Evolutionary conservation across 2,329 filamentous ascomycete species (phyloP).

Genomic region (Pezicula carpinea): DNA sequence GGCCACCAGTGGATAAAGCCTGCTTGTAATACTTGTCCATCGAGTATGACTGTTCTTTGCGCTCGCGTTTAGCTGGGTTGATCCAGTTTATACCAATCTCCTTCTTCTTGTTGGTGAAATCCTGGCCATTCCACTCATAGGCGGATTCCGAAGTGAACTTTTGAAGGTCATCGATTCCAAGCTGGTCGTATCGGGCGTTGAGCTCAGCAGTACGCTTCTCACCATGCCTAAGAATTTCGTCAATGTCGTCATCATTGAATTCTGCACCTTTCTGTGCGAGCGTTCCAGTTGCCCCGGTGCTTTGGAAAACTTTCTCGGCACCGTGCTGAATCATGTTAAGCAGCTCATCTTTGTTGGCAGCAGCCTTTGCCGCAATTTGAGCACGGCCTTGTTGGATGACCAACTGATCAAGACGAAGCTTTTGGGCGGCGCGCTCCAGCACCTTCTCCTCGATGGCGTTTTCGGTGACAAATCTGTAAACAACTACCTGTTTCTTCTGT

Average conservation of each 20-base stretch:
- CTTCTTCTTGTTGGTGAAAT: conserved; percentile 88
- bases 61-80: conserved; percentile 95
- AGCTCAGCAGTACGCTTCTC: conserved; percentile 86
- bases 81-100: conserved; percentile 95
- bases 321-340: conserved; percentile 98
- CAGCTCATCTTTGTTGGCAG: conserved; percentile 92
- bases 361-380: conserved; percentile 84
- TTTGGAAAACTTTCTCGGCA: conserved; percentile 87
- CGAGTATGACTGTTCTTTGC: conserved; percentile 96
- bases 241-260: conserved; percentile 84
- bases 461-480: conserved; percentile 96
- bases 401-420: conserved; percentile 90
- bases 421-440: conserved; percentile 91
- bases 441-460: conserved; percentile 99
- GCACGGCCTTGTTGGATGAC: conserved; percentile 97
- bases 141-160: conserved; percentile 97
- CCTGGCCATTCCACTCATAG: conserved; percentile 98
- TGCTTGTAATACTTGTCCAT: conserved; percentile 99
- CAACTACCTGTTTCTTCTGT: conserved; percentile 95
- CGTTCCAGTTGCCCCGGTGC: conserved; percentile 59
- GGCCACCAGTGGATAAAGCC: conserved; percentile 74
- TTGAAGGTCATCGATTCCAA: conserved; percentile 93
- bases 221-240: conserved; percentile 78
- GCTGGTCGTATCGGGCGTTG: conserved; percentile 91
- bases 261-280: conserved; percentile 56